A percentile compares a stretch with the other conserved stretches of the same genome.
Evolutionary conservation across 257 asterid genomes (phyloP).

Genomic region (Solanum arcanum): DNA sequence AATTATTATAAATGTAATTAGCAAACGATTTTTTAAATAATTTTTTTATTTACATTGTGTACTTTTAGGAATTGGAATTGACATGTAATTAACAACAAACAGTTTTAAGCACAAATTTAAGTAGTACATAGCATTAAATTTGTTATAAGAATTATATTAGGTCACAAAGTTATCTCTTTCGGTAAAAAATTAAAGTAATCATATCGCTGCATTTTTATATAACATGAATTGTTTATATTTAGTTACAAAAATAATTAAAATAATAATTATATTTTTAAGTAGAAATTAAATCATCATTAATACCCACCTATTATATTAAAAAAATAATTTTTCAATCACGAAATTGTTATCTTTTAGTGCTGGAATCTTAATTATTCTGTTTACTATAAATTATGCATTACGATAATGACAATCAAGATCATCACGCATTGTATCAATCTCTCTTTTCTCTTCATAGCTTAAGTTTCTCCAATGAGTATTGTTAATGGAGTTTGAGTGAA

Average conservation of each 20-base stretch:
- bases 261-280: no score
- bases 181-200: background rate
- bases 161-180: background rate
- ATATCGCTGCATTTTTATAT: background rate
- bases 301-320: no score
- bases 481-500: no score
- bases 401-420: no score
- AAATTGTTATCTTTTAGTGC: background rate
- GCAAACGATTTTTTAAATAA: background rate
- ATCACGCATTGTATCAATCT: no score
- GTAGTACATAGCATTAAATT: background rate
- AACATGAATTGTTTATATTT: background rate
- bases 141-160: background rate
- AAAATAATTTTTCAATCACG: background rate
- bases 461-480: no score
- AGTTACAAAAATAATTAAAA: background rate
- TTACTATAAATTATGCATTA: no score
- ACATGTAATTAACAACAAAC: background rate
- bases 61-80: background rate
- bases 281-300: background rate
- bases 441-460: no score
- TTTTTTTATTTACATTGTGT: background rate
- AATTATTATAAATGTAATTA: background rate
- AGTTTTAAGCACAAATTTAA: background rate
- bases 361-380: no score